These are phyloP conservation scores for Hemileccinum rubropunctum DNA, from an alignment of 768 basidiomycete species.

Conservation along the genomic window DNA sequence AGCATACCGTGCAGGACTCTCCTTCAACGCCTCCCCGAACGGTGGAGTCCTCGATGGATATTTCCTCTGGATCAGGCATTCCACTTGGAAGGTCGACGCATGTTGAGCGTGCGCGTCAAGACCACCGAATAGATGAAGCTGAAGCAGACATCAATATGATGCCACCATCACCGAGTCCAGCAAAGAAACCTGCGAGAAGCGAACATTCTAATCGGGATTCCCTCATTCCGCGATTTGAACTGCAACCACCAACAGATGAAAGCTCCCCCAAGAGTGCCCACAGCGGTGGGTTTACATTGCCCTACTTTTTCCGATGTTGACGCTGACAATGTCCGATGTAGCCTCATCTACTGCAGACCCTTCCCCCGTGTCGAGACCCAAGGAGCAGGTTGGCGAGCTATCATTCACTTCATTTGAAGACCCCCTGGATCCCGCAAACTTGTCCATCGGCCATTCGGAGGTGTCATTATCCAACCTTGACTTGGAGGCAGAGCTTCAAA, in stretches of 20 bases:
- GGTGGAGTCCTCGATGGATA: slow-evolving; percentile 23
- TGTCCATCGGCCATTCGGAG: slow-evolving; percentile 37
- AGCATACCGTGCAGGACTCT: slow-evolving; percentile 10
- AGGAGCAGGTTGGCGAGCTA: slow-evolving; percentile 26
- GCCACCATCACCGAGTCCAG: slow-evolving; percentile 50
- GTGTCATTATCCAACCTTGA: slow-evolving; percentile 35
- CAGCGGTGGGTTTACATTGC: slow-evolving; percentile 12
- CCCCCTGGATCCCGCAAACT: slow-evolving; percentile 29
- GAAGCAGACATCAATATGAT: slow-evolving; percentile 43
- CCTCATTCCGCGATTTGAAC: slow-evolving; percentile 36
- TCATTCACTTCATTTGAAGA: slow-evolving; percentile 31
- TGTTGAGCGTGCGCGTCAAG: slow-evolving; percentile 33
- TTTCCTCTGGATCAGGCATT: slow-evolving; percentile 11
- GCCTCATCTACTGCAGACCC: slow-evolving; percentile 19
- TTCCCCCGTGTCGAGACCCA: slow-evolving; percentile 18
- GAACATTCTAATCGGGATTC: slow-evolving; percentile 26
- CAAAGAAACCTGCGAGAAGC: slow-evolving; percentile 24
- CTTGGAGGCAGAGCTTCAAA: slow-evolving; percentile 28
- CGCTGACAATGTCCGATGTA: slow-evolving; percentile 3
- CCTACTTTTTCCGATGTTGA: background rate
- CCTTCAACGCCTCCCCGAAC: slow-evolving; percentile 24
- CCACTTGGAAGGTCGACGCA: slow-evolving; percentile 40
- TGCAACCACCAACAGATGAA: slow-evolving; percentile 16
- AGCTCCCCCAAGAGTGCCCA: slow-evolving; percentile 21
- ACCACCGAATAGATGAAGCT: slow-evolving; percentile 26